Conservation (phyloP, 805 yeast genomes). For the Starmerella bombicola region DNA sequence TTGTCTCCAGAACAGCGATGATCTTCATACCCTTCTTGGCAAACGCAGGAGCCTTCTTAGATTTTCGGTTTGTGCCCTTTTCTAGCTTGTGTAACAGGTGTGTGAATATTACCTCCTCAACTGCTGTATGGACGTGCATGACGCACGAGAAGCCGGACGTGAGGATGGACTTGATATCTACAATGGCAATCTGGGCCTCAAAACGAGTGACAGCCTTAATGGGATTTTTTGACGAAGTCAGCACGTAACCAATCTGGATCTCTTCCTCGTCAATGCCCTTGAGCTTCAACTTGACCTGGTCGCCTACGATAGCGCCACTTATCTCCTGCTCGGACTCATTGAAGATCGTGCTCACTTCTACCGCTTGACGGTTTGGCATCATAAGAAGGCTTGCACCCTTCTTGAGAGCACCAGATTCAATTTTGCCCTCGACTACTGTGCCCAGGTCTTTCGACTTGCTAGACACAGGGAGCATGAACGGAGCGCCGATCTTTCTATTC, state of each 20-base stretch:
- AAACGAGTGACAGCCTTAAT: slow-evolving; percentile 81
- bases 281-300: slow-evolving; percentile 85
- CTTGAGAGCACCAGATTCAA: slow-evolving; percentile 87
- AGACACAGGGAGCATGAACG: slow-evolving; percentile 93
- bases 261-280: slow-evolving; percentile 98
- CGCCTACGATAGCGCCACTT: slow-evolving; percentile 83
- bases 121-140: slow-evolving; percentile 97
- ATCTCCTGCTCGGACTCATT: slow-evolving; percentile 95
- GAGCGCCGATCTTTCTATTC: slow-evolving; percentile 80
- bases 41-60: slow-evolving; percentile 94
- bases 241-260: slow-evolving; percentile 77
- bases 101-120: slow-evolving; percentile 80
- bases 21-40: slow-evolving; percentile 99
- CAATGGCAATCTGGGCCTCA: slow-evolving; percentile 94
- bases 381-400: slow-evolving; percentile 62
- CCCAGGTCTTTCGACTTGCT: slow-evolving; percentile 96
- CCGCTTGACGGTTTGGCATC: slow-evolving; percentile 81
- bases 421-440: slow-evolving; percentile 94
- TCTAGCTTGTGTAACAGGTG: slow-evolving; percentile 83
- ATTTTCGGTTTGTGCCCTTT: slow-evolving; percentile 91
- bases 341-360: slow-evolving; percentile 78
- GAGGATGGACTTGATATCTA: slow-evolving; percentile 85
- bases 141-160: slow-evolving; percentile 96
- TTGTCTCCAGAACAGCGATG: slow-evolving; percentile 77
- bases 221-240: slow-evolving; percentile 76